Conservation (phyloP, 140 eudicot genomes). For the Ambrosia hybrid region DNA sequence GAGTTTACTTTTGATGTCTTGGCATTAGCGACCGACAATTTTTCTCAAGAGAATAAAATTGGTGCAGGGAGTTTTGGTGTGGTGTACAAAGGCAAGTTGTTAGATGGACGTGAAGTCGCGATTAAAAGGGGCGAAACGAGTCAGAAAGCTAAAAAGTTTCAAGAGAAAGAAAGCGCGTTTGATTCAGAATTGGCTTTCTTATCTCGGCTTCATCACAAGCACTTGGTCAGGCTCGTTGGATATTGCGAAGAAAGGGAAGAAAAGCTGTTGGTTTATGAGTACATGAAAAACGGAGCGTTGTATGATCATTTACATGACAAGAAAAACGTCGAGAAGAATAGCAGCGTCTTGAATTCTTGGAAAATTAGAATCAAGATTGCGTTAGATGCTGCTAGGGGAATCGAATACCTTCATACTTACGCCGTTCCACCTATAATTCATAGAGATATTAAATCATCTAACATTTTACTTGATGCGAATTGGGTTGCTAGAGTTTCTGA, state of each 20-base stretch:
- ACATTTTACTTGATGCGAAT: slow-evolving; percentile 69
- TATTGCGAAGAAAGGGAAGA: slow-evolving; percentile 91
- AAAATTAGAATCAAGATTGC: slow-evolving; percentile 83
- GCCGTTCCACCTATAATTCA: slow-evolving; percentile 97
- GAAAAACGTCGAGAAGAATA: slow-evolving; percentile 52
- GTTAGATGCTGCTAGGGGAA: slow-evolving; percentile 89
- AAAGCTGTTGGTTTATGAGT: slow-evolving; percentile 79
- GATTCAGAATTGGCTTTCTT: slow-evolving; percentile 89
- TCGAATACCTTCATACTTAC: slow-evolving; percentile 85
- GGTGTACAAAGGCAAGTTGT: slow-evolving; percentile 79
- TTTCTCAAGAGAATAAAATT: slow-evolving; percentile 70
- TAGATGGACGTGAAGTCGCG: slow-evolving; percentile 91
- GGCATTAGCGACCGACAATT: slow-evolving; percentile 63
- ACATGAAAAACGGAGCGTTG: slow-evolving; percentile 93
- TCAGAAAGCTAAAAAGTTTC: slow-evolving; percentile 61
- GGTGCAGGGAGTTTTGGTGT: slow-evolving; percentile 95
- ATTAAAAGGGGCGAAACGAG: slow-evolving; percentile 82
- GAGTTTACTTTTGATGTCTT: slow-evolving; percentile 72
- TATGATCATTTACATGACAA: slow-evolving; percentile 85
- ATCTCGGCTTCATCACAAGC: slow-evolving; percentile 92
- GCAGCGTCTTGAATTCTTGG: slow-evolving; percentile 77
- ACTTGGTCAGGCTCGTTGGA: slow-evolving; percentile 88
- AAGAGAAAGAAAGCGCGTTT: slow-evolving; percentile 88
- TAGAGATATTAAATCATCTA: slow-evolving; percentile 92
- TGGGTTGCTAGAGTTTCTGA: slow-evolving; percentile 97